Conservation (phyloP, 805 yeast species). For the Saccharomycopsis olivae region DNA sequence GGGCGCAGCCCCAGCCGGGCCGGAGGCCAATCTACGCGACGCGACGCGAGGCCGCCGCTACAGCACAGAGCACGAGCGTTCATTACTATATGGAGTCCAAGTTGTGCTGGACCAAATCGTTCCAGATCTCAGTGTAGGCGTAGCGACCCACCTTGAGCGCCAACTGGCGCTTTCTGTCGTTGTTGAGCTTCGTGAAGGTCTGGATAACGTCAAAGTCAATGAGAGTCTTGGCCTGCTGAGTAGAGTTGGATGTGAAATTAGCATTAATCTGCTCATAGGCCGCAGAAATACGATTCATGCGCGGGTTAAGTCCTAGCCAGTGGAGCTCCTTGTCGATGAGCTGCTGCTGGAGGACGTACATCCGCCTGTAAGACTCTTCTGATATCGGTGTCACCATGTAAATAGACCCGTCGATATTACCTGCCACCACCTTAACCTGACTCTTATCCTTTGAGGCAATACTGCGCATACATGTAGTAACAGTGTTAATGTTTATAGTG, state of each 20-base stretch:
- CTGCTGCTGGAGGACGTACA: slow-evolving; percentile 83
- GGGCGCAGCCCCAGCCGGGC: no score
- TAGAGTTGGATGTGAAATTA: slow-evolving; percentile 5
- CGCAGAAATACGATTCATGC: slow-evolving; percentile 36
- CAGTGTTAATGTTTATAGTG: slow-evolving; percentile 57
- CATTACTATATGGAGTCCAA: slow-evolving; percentile 7
- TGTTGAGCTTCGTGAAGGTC: slow-evolving; percentile 43
- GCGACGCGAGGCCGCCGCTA: no score
- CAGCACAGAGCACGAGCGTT: no score
- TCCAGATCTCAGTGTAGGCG: slow-evolving; percentile 53
- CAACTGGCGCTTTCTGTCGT: slow-evolving; percentile 43
- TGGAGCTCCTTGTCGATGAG: slow-evolving; percentile 67
- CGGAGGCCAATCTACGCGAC: no score
- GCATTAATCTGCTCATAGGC: slow-evolving; percentile 10
- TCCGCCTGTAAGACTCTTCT: slow-evolving; percentile 67
- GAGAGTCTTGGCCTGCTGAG: slow-evolving; percentile 40
- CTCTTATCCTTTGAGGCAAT: slow-evolving; percentile 26
- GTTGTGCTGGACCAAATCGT: slow-evolving; percentile 42
- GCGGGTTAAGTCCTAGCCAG: slow-evolving; percentile 73
- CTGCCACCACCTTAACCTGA: slow-evolving; percentile 41
- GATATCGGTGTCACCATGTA: slow-evolving; percentile 62
- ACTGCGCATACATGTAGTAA: slow-evolving; percentile 43
- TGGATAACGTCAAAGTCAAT: slow-evolving; percentile 52
- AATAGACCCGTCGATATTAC: slow-evolving; percentile 71
- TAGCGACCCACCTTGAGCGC: slow-evolving; percentile 49